Base-by-base conservation (phyloP, 257 asterid species). In the Fraxinus anomala region DNA sequence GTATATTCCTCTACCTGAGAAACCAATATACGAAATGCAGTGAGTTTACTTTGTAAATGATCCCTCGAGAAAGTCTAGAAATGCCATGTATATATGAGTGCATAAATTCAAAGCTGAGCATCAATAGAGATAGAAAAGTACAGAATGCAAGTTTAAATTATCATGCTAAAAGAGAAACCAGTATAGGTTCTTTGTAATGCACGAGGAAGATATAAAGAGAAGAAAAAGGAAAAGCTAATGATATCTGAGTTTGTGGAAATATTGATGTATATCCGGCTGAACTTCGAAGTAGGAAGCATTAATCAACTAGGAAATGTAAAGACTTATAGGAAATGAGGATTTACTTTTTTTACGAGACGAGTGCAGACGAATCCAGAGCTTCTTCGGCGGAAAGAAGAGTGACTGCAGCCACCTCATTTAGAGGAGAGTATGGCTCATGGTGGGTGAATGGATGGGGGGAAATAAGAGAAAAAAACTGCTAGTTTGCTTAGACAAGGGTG, bases 321-420 rank as follows among this genome's bases (percentile, higher is more conserved):
- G 26, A 24, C 59, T 3, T 6, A 56, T 31, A 12, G 5, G 19
- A 68, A 11, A 12, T 31, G 49, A 73, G 36, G 16, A 63, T 91
- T 1, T 92, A 94, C 99, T 88, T 89, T 94, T 94, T 80, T 88
- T 89, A 28, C 85, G 96, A 67, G 97, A 73, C 1, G 92, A 87
- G 77, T 90, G 89, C 34, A 90, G 88, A 69, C 96, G 94, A 91
- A 94, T 68, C 98, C 96, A 92, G 19, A 91, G 76, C 89, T 90
- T 94, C 91, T 90, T 94, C 77, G 92, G 70, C 74, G 99, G 98
- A 81, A 97, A 91, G 91, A 94, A 77, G 89, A 92, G 92, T 89
- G 98, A 91, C 30, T 87, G 97, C 30, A 94, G 86, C 98, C 98
- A 94, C 86, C 97, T 91, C 98, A 92, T 94, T 83, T 76, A 82